A percentile compares a stretch with the other conserved stretches of the same genome.
These are phyloP conservation scores for Penicillium freii DNA, from an alignment of 2,329 filamentous ascomycete species.

Conservation along the genomic window DNA sequence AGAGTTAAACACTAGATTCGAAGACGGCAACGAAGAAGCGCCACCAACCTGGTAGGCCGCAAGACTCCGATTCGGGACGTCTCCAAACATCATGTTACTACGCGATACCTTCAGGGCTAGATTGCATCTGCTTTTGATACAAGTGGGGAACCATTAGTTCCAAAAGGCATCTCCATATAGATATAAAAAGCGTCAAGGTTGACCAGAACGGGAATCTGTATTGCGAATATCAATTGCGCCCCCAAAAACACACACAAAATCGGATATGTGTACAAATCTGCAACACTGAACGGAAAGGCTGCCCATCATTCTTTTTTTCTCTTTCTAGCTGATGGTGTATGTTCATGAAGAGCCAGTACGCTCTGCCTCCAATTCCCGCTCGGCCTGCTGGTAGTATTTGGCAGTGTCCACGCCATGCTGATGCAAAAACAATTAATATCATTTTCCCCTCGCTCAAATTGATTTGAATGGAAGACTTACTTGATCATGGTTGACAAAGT, in stretches of 20 bases:
- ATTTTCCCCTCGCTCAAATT: background rate
- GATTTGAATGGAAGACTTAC: slow-evolving; percentile 35
- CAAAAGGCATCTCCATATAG: background rate
- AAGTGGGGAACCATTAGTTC: background rate
- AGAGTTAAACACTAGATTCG: slow-evolving; percentile 60
- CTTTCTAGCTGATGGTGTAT: slow-evolving; percentile 13
- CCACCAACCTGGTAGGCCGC: background rate
- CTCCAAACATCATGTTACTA: background rate
- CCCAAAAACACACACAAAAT: slow-evolving; percentile 22
- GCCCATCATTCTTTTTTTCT: slow-evolving; percentile 7
- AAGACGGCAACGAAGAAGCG: slow-evolving; percentile 15
- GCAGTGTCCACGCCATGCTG: slow-evolving; percentile 95
- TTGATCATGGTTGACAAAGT: slow-evolving; percentile 92
- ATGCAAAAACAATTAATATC: background rate
- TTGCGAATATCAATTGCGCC: slow-evolving; percentile 26
- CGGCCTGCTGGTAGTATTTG: slow-evolving; percentile 96
- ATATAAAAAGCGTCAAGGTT: background rate
- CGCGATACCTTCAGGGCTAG: background rate
- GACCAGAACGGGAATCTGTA: slow-evolving; percentile 18
- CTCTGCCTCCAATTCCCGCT: slow-evolving; percentile 87
- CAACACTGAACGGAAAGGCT: slow-evolving; percentile 12
- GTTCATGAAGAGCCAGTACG: slow-evolving; percentile 33
- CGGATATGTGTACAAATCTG: slow-evolving; percentile 30
- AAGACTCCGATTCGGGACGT: background rate
- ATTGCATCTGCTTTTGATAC: background rate